Percentiles rank a stretch among this genome's conserved stretches.
These are phyloP conservation scores for Musa troglodytarum DNA, from an alignment of 176 grass and related monocot species.

Conservation along the genomic window DNA sequence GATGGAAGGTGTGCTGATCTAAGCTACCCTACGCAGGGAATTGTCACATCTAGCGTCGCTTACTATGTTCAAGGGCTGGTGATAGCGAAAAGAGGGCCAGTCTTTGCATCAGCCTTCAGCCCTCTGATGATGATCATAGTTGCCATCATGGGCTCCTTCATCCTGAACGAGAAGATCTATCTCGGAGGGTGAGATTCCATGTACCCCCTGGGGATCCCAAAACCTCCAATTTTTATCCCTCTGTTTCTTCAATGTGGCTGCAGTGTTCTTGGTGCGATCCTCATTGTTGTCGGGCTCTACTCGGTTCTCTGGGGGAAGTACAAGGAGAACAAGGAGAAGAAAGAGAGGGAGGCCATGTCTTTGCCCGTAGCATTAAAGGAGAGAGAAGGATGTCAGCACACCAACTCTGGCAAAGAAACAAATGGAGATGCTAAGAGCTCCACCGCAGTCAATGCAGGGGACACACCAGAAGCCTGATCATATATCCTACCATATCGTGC, in stretches of 20 bases:
- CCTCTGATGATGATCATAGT: conserved; percentile 20
- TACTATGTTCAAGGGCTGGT: conserved; percentile 18
- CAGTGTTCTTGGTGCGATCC: conserved; percentile 1
- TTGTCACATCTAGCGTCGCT: conserved; percentile 10
- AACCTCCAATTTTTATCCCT: too few species aligned
- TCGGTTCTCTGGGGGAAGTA: conserved; percentile 18
- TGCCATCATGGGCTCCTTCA: conserved; percentile 2
- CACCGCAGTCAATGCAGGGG: not conserved
- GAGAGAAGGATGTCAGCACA: not conserved
- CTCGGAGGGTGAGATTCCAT: conserved; percentile 3
- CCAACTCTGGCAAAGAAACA: not conserved
- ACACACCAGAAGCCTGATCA: not conserved
- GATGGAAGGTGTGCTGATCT: too few species aligned
- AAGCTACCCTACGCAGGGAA: conserved; percentile 1
- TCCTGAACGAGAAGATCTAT: conserved; percentile 12
- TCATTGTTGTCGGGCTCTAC: conserved; percentile 15
- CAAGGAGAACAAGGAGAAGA: conserved; percentile 16
- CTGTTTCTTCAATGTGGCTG: not conserved
- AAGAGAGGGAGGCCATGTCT: not conserved
- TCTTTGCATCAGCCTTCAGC: conserved; percentile 13
- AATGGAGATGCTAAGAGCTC: not conserved
- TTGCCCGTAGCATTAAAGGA: not conserved
- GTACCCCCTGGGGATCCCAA: too few species aligned
- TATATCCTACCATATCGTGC: not conserved
- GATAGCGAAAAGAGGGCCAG: conserved; percentile 8